These are phyloP conservation scores for Aspergillus jensenii DNA, from an alignment of 2,329 filamentous ascomycete species.

Conservation along the genomic window DNA sequence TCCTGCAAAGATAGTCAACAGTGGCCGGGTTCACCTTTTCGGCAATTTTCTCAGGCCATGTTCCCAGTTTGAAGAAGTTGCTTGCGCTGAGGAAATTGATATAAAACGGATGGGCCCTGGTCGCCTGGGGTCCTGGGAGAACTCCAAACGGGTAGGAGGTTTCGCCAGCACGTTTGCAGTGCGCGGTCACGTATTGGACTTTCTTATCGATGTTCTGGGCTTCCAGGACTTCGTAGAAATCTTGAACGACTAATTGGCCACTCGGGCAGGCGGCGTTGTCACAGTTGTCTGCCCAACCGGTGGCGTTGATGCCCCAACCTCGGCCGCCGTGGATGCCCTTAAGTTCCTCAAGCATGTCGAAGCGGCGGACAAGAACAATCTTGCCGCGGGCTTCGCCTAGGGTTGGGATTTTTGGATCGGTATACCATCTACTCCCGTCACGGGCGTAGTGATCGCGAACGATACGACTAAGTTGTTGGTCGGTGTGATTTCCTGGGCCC, in stretches of 20 bases:
- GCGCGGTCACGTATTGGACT: slow-evolving; percentile 69
- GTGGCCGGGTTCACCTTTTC: slow-evolving; percentile 79
- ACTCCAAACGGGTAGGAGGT: slow-evolving; percentile 46
- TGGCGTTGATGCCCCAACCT: slow-evolving; percentile 60
- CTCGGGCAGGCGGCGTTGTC: slow-evolving; percentile 68
- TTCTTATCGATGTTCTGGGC: slow-evolving; percentile 76
- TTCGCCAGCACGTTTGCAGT: slow-evolving; percentile 69
- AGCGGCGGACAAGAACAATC: slow-evolving; percentile 81
- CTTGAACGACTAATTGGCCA: slow-evolving; percentile 80
- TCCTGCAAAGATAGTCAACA: slow-evolving; percentile 58
- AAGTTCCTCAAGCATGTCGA: slow-evolving; percentile 58
- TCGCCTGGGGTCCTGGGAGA: slow-evolving; percentile 41
- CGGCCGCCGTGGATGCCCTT: slow-evolving; percentile 47
- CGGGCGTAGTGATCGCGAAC: slow-evolving; percentile 69
- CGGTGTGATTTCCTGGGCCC: slow-evolving; percentile 75
- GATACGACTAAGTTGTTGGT: slow-evolving; percentile 73
- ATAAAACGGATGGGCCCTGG: slow-evolving; percentile 65
- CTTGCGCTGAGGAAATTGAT: slow-evolving; percentile 88
- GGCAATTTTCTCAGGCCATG: slow-evolving; percentile 93
- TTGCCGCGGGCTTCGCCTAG: slow-evolving; percentile 78
- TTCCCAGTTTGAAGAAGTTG: slow-evolving; percentile 89
- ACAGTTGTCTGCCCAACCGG: slow-evolving; percentile 84
- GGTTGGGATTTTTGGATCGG: slow-evolving; percentile 70
- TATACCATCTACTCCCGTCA: slow-evolving; percentile 69
- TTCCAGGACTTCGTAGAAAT: slow-evolving; percentile 87